Evolutionary conservation across 345 rosid genomes (phyloP).

Genomic region (Punica granatum): DNA sequence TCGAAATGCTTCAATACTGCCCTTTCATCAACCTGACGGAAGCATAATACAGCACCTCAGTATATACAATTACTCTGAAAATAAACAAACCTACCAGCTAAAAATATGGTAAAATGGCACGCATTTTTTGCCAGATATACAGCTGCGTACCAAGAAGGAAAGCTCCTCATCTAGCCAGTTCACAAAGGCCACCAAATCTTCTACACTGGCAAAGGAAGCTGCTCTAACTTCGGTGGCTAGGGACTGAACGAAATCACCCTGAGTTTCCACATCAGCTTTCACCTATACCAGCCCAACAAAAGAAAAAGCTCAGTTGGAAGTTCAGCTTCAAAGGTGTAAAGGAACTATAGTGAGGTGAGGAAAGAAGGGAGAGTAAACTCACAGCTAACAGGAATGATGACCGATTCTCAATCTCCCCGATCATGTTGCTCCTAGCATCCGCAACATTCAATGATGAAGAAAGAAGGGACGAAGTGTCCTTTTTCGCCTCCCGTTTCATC

Average conservation of each 20-base stretch:
- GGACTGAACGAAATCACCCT: constrained; percentile 96
- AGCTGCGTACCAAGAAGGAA: constrained; percentile 74
- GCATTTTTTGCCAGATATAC: background rate
- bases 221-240: constrained; percentile 86
- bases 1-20: constrained; percentile 99
- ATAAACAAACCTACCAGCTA: background rate
- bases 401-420: constrained; percentile 89
- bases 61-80: constrained; percentile 3
- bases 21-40: constrained; percentile 79
- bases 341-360: background rate
- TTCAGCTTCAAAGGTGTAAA: background rate
- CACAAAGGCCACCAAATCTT: constrained; percentile 81
- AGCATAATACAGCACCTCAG: constrained; percentile 2
- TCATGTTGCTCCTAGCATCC: constrained; percentile 89
- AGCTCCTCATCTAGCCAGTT: constrained; percentile 99
- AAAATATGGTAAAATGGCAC: background rate
- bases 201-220: constrained; percentile 59
- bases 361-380: constrained; percentile 23
- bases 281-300: constrained; percentile 40
- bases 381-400: constrained; percentile 94
- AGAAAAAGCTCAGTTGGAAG: background rate
- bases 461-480: constrained; percentile 60
- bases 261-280: constrained; percentile 97
- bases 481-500: constrained; percentile 97
- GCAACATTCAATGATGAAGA: constrained; percentile 59